A percentile compares a stretch with the other conserved stretches of the same genome.
phyloP scores from a whole-genome alignment of 140 eudicot species.

The Bidens hawaiensis region DNA sequence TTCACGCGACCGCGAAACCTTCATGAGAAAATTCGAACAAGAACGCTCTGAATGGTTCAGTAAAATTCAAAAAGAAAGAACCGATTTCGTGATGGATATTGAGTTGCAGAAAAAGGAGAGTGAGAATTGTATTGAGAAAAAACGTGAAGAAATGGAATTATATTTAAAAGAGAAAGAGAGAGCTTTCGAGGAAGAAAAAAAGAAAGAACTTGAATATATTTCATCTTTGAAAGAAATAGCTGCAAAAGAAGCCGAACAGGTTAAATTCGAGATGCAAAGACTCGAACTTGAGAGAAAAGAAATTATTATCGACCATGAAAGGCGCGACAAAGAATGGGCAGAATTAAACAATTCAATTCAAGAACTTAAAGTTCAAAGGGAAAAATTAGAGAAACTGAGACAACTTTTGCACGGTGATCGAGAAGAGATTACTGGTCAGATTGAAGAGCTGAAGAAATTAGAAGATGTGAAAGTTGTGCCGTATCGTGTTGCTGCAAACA shows the following conservation, averaged over 20 bases:
- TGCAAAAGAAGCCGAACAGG: conserved; percentile 67
- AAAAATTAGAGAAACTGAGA: conserved; percentile 86
- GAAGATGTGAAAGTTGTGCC: conserved; percentile 55
- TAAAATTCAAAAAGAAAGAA: conserved; percentile 75
- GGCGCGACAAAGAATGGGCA: conserved; percentile 85
- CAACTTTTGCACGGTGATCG: conserved; percentile 67
- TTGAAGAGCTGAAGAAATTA: conserved; percentile 64
- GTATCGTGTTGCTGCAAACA: conserved; percentile 40
- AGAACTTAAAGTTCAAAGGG: conserved; percentile 77
- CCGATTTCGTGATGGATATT: conserved; percentile 53
- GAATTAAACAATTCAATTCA: conserved; percentile 68
- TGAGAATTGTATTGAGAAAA: conserved; percentile 61
- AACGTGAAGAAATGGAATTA: conserved; percentile 87
- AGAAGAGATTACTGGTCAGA: conserved; percentile 64
- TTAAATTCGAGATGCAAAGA: conserved; percentile 54
- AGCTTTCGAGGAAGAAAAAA: conserved; percentile 70
- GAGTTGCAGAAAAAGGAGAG: conserved; percentile 73
- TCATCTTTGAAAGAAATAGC: conserved; percentile 58
- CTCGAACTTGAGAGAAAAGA: conserved; percentile 68
- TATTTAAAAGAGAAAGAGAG: conserved; percentile 53
- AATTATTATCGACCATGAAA: conserved; percentile 70
- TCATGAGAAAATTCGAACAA: conserved; percentile 65
- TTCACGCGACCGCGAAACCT: conserved; percentile 62
- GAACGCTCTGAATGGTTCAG: conserved; percentile 76
- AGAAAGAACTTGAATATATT: conserved; percentile 64